Percentiles rank a stretch among this genome's conserved stretches.
Conservation (phyloP, 2,329 filamentous ascomycete species). For the Didymella pomorum region DNA sequence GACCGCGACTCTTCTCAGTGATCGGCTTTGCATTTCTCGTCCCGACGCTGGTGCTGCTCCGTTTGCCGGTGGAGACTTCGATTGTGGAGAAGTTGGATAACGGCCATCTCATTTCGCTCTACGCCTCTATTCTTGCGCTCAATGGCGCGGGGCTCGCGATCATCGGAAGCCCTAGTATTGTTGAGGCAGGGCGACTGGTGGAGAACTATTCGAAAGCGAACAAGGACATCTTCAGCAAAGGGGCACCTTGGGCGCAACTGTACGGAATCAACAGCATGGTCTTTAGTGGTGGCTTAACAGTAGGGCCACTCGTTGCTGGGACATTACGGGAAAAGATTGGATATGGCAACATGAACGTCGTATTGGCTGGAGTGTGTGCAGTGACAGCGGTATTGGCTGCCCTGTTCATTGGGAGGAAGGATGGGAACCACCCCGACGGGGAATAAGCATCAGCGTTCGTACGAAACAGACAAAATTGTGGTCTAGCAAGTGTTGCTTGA, state of each 20-base stretch:
- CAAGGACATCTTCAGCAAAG: conserved; percentile 60
- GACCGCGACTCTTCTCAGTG: conserved; percentile 54
- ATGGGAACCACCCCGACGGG: background rate
- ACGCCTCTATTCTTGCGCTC: conserved; percentile 56
- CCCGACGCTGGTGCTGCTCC: conserved; percentile 54
- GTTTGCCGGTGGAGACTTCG: conserved; percentile 45
- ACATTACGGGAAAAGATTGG: conserved; percentile 60
- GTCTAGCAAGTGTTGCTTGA: no score
- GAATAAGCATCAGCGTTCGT: background rate
- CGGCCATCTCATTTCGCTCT: conserved; percentile 50
- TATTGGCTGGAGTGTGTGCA: conserved; percentile 57
- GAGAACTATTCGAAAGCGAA: conserved; percentile 65
- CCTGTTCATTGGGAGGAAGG: conserved; percentile 53
- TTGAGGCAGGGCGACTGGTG: conserved; percentile 65
- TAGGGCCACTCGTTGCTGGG: conserved; percentile 67
- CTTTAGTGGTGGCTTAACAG: conserved; percentile 65
- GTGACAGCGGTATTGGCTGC: conserved; percentile 56
- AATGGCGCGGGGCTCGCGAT: conserved; percentile 62
- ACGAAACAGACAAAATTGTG: no score
- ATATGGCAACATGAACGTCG: conserved; percentile 65
- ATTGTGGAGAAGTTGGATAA: conserved; percentile 29
- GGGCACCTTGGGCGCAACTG: conserved; percentile 70
- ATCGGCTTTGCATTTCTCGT: conserved; percentile 55
- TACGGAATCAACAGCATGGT: conserved; percentile 72
- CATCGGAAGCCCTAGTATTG: conserved; percentile 63